These are phyloP conservation scores for Leishmania arabica DNA, from an alignment of 208 protist species.

Conservation along the genomic window DNA sequence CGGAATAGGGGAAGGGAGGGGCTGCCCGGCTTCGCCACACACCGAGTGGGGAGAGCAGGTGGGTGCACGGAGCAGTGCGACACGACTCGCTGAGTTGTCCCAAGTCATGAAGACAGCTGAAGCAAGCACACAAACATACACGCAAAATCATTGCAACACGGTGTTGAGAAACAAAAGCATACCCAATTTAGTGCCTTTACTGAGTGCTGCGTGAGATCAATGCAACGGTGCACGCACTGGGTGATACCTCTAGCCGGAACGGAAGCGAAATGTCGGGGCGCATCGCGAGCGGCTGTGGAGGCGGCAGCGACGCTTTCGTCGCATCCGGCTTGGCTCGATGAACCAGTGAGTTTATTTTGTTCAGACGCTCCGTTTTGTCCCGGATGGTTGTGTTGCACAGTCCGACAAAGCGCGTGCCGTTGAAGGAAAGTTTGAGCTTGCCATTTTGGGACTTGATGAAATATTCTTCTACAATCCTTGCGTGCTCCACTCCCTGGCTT, in stretches of 20 bases:
- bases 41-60: neutral
- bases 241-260: conserved; percentile 18
- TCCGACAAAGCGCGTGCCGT: conserved; percentile 40
- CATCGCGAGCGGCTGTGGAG: conserved; percentile 30
- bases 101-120: neutral
- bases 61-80: neutral
- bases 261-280: conserved; percentile 28
- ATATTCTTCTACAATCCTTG: conserved; percentile 34
- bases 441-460: conserved; percentile 26
- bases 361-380: conserved; percentile 48
- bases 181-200: neutral
- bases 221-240: neutral
- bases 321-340: conserved; percentile 41
- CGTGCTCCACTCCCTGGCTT: conserved; percentile 31
- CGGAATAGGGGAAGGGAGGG: neutral
- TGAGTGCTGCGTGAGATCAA: neutral
- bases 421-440: conserved; percentile 48
- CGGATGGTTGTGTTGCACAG: conserved; percentile 28
- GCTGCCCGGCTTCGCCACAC: neutral
- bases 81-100: neutral
- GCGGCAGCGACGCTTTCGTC: conserved; percentile 26
- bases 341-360: conserved; percentile 65
- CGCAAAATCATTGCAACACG: too few relatives aligned
- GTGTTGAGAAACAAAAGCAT: neutral
- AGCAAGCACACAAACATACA: neutral